Evolutionary conservation across 1,284 basidiomycete species (phyloP).

Genomic region (Phellopilus nigrolimitatus): DNA sequence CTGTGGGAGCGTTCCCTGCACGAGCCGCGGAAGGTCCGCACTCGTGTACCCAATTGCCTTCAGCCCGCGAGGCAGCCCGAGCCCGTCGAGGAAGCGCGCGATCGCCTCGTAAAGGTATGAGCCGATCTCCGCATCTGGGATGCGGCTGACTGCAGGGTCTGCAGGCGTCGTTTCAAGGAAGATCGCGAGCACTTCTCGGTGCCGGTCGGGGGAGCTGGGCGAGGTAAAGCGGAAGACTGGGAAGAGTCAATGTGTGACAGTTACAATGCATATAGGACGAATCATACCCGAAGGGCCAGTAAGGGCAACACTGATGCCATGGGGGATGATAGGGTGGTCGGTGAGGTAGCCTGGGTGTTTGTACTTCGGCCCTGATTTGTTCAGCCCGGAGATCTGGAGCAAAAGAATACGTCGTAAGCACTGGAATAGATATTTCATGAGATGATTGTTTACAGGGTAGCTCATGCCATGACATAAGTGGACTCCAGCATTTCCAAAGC

Average conservation of each 20-base stretch:
- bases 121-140: conserved; percentile 83
- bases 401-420: not conserved
- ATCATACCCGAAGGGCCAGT: conserved; percentile 75
- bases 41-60: conserved; percentile 79
- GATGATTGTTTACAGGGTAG: conserved; percentile 51
- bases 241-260: conserved; percentile 2
- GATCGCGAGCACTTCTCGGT: conserved; percentile 84
- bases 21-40: conserved; percentile 62
- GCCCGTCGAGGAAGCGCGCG: conserved; percentile 81
- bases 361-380: conserved; percentile 89
- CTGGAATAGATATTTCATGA: not conserved
- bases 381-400: conserved; percentile 85
- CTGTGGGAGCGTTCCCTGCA: conserved; percentile 86
- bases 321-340: conserved; percentile 87
- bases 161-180: conserved; percentile 66
- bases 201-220: conserved; percentile 85
- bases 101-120: conserved; percentile 84
- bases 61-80: conserved; percentile 87
- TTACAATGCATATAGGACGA: not conserved
- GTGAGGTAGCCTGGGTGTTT: conserved; percentile 82
- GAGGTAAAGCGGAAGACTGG: conserved; percentile 90
- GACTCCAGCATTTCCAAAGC: conserved; percentile 93
- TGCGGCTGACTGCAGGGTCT: conserved; percentile 65
- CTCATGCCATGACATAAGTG: conserved; percentile 88
- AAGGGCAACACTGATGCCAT: conserved; percentile 84